Evolutionary conservation across 139 green algal species (phyloP).

Genomic region (Chlamydomonas incerta): DNA sequence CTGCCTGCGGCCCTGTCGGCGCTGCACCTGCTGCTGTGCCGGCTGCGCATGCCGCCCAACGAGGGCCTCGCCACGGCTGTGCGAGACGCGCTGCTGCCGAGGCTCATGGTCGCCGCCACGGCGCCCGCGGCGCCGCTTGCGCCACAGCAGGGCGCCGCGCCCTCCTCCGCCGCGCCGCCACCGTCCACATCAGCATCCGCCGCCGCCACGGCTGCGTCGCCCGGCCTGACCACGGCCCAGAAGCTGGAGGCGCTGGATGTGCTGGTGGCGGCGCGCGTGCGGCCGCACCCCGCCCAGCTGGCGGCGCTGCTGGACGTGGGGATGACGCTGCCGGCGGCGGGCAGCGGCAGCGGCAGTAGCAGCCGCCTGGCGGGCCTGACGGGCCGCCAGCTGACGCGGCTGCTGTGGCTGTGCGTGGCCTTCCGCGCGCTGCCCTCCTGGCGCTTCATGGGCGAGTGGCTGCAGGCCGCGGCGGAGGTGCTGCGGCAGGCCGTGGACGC

Average conservation of each 20-base stretch:
- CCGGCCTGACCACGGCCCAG: constrained; percentile 1
- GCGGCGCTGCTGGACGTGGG: constrained; percentile 32
- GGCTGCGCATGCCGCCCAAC: constrained; percentile 5
- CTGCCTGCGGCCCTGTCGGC: background rate
- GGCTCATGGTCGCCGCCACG: constrained; percentile 9
- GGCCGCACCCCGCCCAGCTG: constrained; percentile 37
- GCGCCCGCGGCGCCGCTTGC: background rate
- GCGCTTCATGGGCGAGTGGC: constrained; percentile 36
- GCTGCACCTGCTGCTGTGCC: constrained; percentile 27
- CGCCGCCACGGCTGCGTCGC: too few species aligned
- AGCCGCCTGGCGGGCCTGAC: background rate
- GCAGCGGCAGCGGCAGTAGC: background rate
- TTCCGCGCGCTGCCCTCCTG: constrained; percentile 36
- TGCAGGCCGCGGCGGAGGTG: background rate
- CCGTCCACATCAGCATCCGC: too few species aligned
- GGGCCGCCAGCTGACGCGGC: background rate
- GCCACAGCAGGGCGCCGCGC: background rate
- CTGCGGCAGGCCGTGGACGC: background rate
- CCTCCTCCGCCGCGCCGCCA: background rate
- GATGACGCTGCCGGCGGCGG: background rate
- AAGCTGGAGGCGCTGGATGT: constrained; percentile 21
- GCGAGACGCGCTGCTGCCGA: background rate
- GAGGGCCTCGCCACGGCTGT: constrained; percentile 20
- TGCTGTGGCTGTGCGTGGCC: constrained; percentile 26
- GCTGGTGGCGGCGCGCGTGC: constrained; percentile 24